Evolutionary conservation across 179 eudicot species (phyloP).

Genomic region (Heliamphora ciliata): DNA sequence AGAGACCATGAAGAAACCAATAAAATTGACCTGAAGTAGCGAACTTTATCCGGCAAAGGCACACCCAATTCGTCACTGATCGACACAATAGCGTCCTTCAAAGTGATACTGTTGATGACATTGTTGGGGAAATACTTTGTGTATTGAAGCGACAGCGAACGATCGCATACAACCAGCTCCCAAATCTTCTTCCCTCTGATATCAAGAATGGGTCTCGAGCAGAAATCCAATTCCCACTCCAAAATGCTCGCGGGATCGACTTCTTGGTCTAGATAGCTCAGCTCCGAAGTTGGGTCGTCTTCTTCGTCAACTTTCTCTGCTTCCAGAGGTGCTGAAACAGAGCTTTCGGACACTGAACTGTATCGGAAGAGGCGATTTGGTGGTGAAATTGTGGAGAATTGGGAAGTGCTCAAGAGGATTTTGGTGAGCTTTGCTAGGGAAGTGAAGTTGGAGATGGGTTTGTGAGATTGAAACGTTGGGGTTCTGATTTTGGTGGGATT

Average conservation of each 20-base stretch:
- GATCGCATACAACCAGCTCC: constrained; percentile 92
- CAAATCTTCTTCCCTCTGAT: constrained; percentile 86
- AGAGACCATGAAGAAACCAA: not conserved
- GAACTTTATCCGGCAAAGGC: constrained; percentile 75
- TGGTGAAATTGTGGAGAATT: constrained; percentile 19
- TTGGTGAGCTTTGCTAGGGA: constrained; percentile 34
- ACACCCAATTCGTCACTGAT: constrained; percentile 73
- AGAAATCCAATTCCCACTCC: constrained; percentile 91
- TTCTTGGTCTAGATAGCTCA: constrained; percentile 72
- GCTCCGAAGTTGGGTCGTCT: constrained; percentile 79
- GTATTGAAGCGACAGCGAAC: constrained; percentile 76
- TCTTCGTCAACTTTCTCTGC: constrained; percentile 23
- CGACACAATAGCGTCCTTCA: constrained; percentile 64
- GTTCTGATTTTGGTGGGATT: constrained; percentile 51
- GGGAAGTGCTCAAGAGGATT: constrained; percentile 20
- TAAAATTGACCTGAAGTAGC: constrained; percentile 66
- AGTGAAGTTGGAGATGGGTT: constrained; percentile 39
- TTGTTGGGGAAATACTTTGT: constrained; percentile 91
- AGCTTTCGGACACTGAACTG: constrained; percentile 51
- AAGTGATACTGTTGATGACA: constrained; percentile 81
- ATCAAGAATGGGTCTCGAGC: constrained; percentile 95
- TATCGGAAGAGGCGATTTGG: constrained; percentile 18
- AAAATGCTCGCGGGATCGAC: constrained; percentile 52
- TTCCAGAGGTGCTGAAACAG: constrained; percentile 41
- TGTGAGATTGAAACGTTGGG: constrained; percentile 30